Evolutionary conservation across 2,329 filamentous ascomycete genomes (phyloP).

Genomic region (Trichoderma atrobrunneum): DNA sequence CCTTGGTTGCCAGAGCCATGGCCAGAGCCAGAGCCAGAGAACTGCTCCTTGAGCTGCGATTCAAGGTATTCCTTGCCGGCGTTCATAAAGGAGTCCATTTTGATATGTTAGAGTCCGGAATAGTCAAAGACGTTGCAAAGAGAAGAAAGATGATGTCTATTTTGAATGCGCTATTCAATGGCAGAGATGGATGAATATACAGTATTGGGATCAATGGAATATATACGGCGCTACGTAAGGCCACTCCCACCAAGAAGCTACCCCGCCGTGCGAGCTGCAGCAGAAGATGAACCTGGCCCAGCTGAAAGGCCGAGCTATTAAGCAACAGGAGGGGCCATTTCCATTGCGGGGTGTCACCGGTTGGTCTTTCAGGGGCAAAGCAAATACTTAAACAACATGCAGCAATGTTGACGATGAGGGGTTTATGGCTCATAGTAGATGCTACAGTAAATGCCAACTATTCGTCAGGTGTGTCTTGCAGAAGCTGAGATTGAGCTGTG

Average conservation of each 20-base stretch:
- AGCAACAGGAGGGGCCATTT: neutral
- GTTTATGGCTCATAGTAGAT: neutral
- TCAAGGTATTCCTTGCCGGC: constrained; percentile 39
- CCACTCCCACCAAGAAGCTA: neutral
- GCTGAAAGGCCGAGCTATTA: constrained; percentile 7
- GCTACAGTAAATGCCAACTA: no score
- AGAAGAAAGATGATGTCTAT: neutral
- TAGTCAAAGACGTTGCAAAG: neutral
- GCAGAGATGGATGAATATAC: neutral
- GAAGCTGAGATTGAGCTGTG: neutral
- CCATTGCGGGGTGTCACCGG: neutral
- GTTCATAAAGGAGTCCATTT: constrained; percentile 41
- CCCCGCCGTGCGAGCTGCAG: constrained; percentile 12
- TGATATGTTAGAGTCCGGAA: neutral
- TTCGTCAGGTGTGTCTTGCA: neutral
- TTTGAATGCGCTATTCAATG: neutral
- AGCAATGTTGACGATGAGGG: neutral
- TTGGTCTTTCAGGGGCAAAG: neutral
- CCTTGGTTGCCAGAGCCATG: neutral
- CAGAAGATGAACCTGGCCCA: constrained; percentile 2
- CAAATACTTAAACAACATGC: neutral
- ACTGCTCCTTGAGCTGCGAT: constrained; percentile 31
- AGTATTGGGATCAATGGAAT: neutral
- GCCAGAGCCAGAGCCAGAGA: constrained; percentile 1
- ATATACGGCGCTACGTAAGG: neutral